These are phyloP conservation scores for Ajuga chamaepitys DNA, from an alignment of 257 asterid genomes.

Conservation along the genomic window DNA sequence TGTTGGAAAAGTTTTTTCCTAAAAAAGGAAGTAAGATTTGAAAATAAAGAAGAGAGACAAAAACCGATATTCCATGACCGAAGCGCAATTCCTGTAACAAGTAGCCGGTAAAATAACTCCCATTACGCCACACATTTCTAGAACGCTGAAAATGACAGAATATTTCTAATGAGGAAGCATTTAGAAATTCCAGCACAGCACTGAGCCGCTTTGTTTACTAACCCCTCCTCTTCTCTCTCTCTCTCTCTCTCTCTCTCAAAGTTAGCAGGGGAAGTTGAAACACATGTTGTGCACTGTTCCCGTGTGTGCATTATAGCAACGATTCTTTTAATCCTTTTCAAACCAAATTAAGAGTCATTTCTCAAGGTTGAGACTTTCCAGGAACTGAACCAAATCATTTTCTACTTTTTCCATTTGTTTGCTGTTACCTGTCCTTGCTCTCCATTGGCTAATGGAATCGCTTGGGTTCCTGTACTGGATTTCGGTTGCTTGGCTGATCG, in stretches of 20 bases:
- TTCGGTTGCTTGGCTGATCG: constrained; percentile 31
- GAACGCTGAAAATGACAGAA: neutral
- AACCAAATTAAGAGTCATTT: neutral
- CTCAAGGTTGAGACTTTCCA: constrained; percentile 1
- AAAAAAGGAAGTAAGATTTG: too few species aligned
- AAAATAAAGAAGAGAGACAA: neutral
- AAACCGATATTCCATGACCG: too few species aligned
- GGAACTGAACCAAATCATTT: neutral
- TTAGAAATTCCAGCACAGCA: constrained; percentile 12
- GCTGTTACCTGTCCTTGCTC: neutral
- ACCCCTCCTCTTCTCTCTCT: neutral
- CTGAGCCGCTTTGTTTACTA: neutral
- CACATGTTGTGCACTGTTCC: neutral
- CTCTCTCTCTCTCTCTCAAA: neutral
- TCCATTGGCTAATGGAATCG: constrained; percentile 20
- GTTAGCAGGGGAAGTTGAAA: constrained; percentile 15
- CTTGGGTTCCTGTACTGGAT: constrained; percentile 16
- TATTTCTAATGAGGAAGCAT: constrained; percentile 3
- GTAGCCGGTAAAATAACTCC: constrained; percentile 24
- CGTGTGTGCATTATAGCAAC: neutral
- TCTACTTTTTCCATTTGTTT: neutral
- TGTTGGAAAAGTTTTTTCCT: too few species aligned
- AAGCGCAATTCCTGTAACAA: neutral
- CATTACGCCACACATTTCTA: constrained; percentile 25
- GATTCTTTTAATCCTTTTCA: neutral